These are phyloP conservation scores for Chenopodium suecicum DNA, from an alignment of 148 eudicot genomes.

Conservation along the genomic window DNA sequence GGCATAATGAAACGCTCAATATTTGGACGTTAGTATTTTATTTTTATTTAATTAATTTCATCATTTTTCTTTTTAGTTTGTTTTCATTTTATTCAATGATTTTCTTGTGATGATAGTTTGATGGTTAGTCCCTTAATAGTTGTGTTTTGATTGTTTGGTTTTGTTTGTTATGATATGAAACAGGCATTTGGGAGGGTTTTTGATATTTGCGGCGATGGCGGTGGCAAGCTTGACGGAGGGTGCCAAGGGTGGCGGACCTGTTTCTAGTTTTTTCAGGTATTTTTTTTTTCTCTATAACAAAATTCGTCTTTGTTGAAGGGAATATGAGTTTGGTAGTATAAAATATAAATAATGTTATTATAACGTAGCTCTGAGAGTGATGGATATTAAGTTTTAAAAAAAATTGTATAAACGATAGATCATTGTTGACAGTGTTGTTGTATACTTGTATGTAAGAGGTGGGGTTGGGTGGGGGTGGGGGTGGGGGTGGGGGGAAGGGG, in stretches of 20 bases:
- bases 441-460: too few species aligned
- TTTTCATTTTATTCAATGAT: not conserved
- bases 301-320: too few species aligned
- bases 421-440: too few species aligned
- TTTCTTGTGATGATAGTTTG: not conserved
- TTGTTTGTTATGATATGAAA: not conserved
- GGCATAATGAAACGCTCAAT: slow-evolving; percentile 93
- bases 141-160: too few species aligned
- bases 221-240: slow-evolving; percentile 53
- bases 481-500: too few species aligned
- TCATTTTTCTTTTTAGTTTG: not conserved
- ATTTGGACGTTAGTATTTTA: slow-evolving; percentile 74
- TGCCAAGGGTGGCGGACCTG: slow-evolving; percentile 34
- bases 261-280: slow-evolving; percentile 52
- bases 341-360: too few species aligned
- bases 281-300: not conserved
- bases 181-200: slow-evolving; percentile 84
- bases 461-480: too few species aligned
- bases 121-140: too few species aligned
- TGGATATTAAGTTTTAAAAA: too few species aligned
- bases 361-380: too few species aligned
- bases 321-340: too few species aligned
- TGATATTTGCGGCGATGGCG: slow-evolving; percentile 59
- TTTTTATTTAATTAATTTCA: not conserved
- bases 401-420: too few species aligned